phyloP scores from a whole-genome alignment of 2,329 filamentous ascomycete species.

The Cladorrhinum sp. region DNA sequence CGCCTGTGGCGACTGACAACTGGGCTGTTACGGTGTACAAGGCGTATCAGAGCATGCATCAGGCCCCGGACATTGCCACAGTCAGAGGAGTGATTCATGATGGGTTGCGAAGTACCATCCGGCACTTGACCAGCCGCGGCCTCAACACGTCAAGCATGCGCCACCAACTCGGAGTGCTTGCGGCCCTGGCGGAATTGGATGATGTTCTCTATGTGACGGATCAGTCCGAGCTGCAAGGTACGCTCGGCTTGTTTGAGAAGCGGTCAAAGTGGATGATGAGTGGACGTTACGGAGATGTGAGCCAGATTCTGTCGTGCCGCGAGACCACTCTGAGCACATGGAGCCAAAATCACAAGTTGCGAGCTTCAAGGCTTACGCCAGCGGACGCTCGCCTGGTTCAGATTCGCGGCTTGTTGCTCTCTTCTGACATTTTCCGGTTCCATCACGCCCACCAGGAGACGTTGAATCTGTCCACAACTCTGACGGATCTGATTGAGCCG shows the following conservation, averaged over 20 bases:
- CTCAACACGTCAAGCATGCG: conserved; percentile 52
- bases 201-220: conserved; percentile 66
- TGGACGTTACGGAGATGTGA: conserved; percentile 71
- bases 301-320: conserved; percentile 75
- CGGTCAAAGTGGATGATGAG: conserved; percentile 78
- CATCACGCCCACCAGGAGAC: conserved; percentile 85
- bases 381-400: conserved; percentile 68
- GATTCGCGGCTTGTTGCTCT: conserved; percentile 70
- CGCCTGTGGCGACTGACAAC: conserved; percentile 59
- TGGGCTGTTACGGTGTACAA: conserved; percentile 72
- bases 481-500: conserved; percentile 71
- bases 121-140: conserved; percentile 47
- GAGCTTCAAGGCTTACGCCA: conserved; percentile 54
- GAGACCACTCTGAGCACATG: conserved; percentile 80
- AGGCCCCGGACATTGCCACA: conserved; percentile 53
- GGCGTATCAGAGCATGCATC: conserved; percentile 74
- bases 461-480: conserved; percentile 75
- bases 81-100: conserved; percentile 60
- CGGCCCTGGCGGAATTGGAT: conserved; percentile 76
- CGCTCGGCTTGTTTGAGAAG: conserved; percentile 60
- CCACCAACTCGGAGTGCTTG: conserved; percentile 59
- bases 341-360: conserved; percentile 64
- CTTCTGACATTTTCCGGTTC: conserved; percentile 71
- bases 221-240: conserved; percentile 56
- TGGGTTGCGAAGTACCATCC: conserved; percentile 60